Evolutionary conservation across 2,329 filamentous ascomycete genomes (phyloP), one percentile per base, ranked within the genome.

Genomic region (Celoporthe dispersa): DNA sequence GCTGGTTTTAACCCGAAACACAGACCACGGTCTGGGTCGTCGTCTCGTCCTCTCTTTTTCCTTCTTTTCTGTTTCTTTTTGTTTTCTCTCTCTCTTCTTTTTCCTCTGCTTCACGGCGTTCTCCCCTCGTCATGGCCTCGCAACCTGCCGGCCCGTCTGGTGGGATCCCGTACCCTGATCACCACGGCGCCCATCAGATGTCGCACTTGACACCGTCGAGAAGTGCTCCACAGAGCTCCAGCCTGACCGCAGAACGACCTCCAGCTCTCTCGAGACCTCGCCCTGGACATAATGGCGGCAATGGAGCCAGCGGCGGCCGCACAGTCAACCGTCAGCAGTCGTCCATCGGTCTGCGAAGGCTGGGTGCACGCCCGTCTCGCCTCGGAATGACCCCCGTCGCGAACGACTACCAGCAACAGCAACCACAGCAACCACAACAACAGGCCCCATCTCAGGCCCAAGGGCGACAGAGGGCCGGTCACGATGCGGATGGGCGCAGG

Each of bases 261-360:
- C 66, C 70, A 2, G 33, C 25, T 7, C 62, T 68, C 3, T 8
- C 61, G 28, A 66, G 64, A n/a, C 60, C 63, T 25, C 12, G 44
- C 1, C 48, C 62, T 1, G 60, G 33, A 19, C n/a, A 19, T 57
- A 66, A 48, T 48, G 65, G 61, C 19, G 37, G n/a, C n/a, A n/a
- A n/a, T n/a, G n/a, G 28, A 33, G 19, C 3, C 33, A 61, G 22
- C 41, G 62, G 55, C 22, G 37, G 22, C 33, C 22, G 35, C 19
- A 8, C 60, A 12, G 35, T 51, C 37, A 44, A 57, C 16, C 71
- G 71, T 44, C 69, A 69, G 28, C 71, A 67, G 51, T 72, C 71
- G 33, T 70, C 69, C 33, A 72, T 72, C 71, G 69, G 71, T 28
- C 53, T 72, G 16, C 61, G 67, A 39, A 68, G 71, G 22, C 60